Evolutionary conservation across 2,329 filamentous ascomycete genomes (phyloP).

Genomic region (Aspergillus clavatus): DNA sequence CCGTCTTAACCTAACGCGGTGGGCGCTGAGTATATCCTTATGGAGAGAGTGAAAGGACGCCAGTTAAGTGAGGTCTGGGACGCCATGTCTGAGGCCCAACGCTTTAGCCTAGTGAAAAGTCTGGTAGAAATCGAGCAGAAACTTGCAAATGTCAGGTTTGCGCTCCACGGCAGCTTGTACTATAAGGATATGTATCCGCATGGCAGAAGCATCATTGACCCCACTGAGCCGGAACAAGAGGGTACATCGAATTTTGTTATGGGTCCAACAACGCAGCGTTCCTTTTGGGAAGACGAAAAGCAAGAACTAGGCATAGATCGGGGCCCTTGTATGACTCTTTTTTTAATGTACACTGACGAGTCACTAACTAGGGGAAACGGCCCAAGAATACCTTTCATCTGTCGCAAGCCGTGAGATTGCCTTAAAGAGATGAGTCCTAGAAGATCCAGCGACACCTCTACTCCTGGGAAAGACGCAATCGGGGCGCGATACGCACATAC

Average conservation of each 20-base stretch:
- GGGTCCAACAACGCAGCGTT: slow-evolving; percentile 13
- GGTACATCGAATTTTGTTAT: slow-evolving; percentile 11
- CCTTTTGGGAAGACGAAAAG: slow-evolving; percentile 13
- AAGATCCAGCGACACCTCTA: slow-evolving; percentile 6
- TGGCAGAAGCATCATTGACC: slow-evolving; percentile 2
- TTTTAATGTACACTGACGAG: neutral
- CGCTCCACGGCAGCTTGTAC: slow-evolving; percentile 17
- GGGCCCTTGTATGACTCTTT: slow-evolving; percentile 14
- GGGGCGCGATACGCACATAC: slow-evolving; percentile 11
- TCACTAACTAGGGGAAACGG: slow-evolving; percentile 13
- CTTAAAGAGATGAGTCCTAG: no score
- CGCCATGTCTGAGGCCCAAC: slow-evolving; percentile 14
- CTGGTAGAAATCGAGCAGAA: slow-evolving; percentile 15
- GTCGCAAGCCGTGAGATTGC: slow-evolving; percentile 18
- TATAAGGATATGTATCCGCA: slow-evolving; percentile 7
- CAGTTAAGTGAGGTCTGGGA: slow-evolving; percentile 16
- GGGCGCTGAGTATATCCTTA: slow-evolving; percentile 20
- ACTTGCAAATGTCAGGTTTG: slow-evolving; percentile 8
- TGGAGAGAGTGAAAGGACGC: slow-evolving; percentile 15
- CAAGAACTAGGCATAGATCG: slow-evolving; percentile 9
- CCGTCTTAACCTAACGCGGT: slow-evolving; percentile 10
- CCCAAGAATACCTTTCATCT: slow-evolving; percentile 15
- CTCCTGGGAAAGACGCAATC: neutral
- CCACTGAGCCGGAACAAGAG: neutral
- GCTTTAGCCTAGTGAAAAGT: slow-evolving; percentile 15